phyloP scores from a whole-genome alignment of 2,329 filamentous ascomycete genomes.

The Venturia oleaginea region DNA sequence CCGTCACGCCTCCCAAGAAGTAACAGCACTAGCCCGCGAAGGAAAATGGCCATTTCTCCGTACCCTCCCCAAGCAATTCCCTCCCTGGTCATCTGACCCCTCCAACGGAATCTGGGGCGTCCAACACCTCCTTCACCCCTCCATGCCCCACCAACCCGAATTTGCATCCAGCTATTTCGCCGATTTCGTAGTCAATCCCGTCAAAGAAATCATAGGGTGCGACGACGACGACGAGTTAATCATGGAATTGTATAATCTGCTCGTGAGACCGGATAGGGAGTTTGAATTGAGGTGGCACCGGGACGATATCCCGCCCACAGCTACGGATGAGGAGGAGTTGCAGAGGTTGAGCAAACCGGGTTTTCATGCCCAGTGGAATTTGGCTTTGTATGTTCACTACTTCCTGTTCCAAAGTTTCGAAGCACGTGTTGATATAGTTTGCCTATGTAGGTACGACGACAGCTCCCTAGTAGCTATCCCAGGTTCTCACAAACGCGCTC shows the following conservation, averaged over 20 bases:
- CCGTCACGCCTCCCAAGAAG: slow-evolving; percentile 48
- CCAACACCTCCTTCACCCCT: slow-evolving; percentile 72
- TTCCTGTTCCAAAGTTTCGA: slow-evolving; percentile 60
- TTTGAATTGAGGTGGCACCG: slow-evolving; percentile 79
- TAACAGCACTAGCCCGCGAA: slow-evolving; percentile 53
- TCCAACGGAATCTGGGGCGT: slow-evolving; percentile 75
- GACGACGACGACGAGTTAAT: slow-evolving; percentile 54
- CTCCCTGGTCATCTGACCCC: slow-evolving; percentile 62
- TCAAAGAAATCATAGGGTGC: slow-evolving; percentile 53
- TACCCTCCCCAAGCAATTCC: slow-evolving; percentile 83
- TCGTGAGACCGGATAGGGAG: slow-evolving; percentile 60
- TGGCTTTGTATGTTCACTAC: slow-evolving; percentile 61
- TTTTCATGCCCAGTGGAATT: slow-evolving; percentile 79
- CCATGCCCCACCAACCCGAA: slow-evolving; percentile 49
- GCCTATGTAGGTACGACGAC: slow-evolving; percentile 44
- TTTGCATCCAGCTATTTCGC: slow-evolving; percentile 69
- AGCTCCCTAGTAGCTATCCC: slow-evolving; percentile 64
- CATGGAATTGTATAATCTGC: slow-evolving; percentile 82
- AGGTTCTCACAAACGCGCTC: slow-evolving; percentile 61
- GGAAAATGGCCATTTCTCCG: slow-evolving; percentile 75
- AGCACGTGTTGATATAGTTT: slow-evolving; percentile 53
- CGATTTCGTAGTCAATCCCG: slow-evolving; percentile 51
- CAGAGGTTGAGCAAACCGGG: slow-evolving; percentile 50
- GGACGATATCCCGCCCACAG: slow-evolving; percentile 67
- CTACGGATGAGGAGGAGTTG: slow-evolving; percentile 57